phyloP scores from a whole-genome alignment of 1,284 basidiomycete species.

The Ustilago tritici region DNA sequence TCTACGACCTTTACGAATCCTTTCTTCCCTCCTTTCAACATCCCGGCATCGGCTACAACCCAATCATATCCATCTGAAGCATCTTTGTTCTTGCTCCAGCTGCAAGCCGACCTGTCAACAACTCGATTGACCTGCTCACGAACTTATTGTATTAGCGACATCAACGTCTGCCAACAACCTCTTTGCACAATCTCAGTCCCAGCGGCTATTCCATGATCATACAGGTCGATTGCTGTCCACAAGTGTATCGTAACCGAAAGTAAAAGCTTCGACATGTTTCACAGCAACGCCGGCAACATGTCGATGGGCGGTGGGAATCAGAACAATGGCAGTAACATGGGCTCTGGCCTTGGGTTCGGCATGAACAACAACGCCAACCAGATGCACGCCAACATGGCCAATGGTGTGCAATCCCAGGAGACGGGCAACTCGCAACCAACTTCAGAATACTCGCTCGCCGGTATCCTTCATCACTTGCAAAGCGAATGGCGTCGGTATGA shows the following conservation, averaged over 20 bases:
- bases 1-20: not conserved
- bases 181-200: not conserved
- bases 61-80: not conserved
- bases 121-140: no score
- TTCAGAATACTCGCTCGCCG: constrained; percentile 79
- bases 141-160: not conserved
- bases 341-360: constrained; percentile 40
- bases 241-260: not conserved
- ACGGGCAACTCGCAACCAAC: constrained; percentile 35
- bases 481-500: constrained; percentile 93
- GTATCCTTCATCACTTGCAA: constrained; percentile 95
- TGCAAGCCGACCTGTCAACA: no score
- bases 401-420: constrained; percentile 49
- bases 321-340: constrained; percentile 39
- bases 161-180: not conserved
- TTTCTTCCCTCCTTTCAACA: not conserved
- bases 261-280: constrained; percentile 33
- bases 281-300: constrained; percentile 51
- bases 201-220: constrained; percentile 9
- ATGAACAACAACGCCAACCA: constrained; percentile 45
- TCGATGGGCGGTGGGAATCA: constrained; percentile 35
- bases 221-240: not conserved
- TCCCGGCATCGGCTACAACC: not conserved
- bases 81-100: not conserved
- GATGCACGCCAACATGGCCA: constrained; percentile 49